Base-by-base conservation (phyloP, 768 basidiomycete species). In the Mycena indigotica region DNA sequence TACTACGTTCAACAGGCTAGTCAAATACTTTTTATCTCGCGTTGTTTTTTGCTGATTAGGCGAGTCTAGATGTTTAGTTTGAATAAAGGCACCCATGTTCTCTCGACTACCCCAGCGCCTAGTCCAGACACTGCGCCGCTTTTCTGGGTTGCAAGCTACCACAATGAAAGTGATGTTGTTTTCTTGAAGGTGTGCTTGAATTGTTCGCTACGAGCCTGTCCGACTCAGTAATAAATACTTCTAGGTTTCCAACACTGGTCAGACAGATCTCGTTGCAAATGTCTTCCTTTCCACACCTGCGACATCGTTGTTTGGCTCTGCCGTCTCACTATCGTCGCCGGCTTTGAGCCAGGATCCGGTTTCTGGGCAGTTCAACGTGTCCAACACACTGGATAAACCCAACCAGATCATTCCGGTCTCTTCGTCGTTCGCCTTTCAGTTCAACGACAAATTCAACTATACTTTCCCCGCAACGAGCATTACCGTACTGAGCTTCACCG, bases 21-120 rank as follows among this genome's bases (percentile, higher is more conserved):
- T 16, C 32, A n/a, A n/a, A n/a, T n/a, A n/a, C n/a, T n/a, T n/a
- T n/a, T n/a, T n/a, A n/a, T n/a, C n/a, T n/a, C n/a, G n/a, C n/a
- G n/a, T n/a, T n/a, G n/a, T n/a, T n/a, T n/a, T n/a, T n/a, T n/a
- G 45, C 35, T 30, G n/a, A n/a, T n/a, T n/a, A n/a, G n/a, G n/a
- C n/a, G n/a, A n/a, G n/a, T n/a, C n/a, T 60, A 74, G 73, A 71
- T 75, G 70, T 75, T 75, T 64, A 71, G 74, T 56, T 50, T 70
- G 8, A 75, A 75, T 61, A 66, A 68, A 30, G 75, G 73, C 29
- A 73, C 72, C 6, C 72, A 72, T 55, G 67, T 72, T 16, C 54
- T 73, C 8, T 40, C 63, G 17, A 74, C 72, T 5, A 57, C 61
- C 21, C 72, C 74, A 16, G 44, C 58, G 13, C 67, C 70, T 3